Conservation (phyloP, 176 grass and related monocot species). For the Aechmea fasciata region DNA sequence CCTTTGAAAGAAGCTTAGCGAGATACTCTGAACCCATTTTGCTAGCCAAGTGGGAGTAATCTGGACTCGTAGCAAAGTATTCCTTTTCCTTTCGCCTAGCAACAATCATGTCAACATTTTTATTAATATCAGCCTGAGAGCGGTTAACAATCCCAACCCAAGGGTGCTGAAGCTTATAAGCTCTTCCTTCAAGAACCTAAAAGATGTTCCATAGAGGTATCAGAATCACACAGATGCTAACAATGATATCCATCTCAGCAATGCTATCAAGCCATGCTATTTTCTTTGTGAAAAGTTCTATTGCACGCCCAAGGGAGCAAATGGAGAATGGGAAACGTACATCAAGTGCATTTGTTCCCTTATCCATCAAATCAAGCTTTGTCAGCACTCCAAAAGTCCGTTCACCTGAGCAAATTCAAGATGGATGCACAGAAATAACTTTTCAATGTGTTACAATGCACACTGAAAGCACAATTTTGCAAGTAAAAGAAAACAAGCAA, state of each 20-base stretch:
- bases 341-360: constrained; percentile 78
- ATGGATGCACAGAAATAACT: constrained; percentile 1
- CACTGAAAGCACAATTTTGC: background rate
- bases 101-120: constrained; percentile 71
- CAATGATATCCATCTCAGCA: background rate
- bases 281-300: background rate
- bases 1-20: constrained; percentile 77
- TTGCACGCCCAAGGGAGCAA: background rate
- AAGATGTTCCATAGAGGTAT: background rate
- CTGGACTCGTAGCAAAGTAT: constrained; percentile 68
- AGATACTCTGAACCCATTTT: constrained; percentile 96
- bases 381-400: constrained; percentile 82
- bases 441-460: background rate
- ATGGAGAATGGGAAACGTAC: constrained; percentile 25
- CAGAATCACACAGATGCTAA: background rate
- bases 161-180: constrained; percentile 72
- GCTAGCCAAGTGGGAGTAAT: constrained; percentile 69
- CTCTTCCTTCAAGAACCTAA: constrained; percentile 82
- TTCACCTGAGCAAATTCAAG: constrained; percentile 45
- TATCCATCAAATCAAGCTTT: constrained; percentile 90
- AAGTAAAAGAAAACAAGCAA: background rate
- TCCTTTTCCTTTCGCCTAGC: constrained; percentile 71
- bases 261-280: background rate
- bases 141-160: constrained; percentile 94
- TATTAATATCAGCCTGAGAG: constrained; percentile 87